Base-by-base conservation (phyloP, 345 rosid species). In the Sisymbrium altissimum region DNA sequence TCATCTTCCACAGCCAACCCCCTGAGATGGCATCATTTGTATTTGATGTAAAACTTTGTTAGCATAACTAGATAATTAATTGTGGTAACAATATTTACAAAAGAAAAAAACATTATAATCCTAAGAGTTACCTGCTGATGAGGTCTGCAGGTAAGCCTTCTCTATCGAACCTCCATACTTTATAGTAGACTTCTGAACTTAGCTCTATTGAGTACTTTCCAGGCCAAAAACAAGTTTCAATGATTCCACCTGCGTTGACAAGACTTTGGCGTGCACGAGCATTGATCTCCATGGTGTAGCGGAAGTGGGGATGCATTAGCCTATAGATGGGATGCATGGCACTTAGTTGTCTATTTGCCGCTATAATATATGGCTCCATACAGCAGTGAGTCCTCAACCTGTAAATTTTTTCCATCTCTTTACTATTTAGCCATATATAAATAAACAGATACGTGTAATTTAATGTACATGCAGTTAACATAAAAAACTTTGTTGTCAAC, bases 361-460 rank as follows among this genome's bases (percentile, higher is more conserved):
- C 89, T 59, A 87, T 87, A 66, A 89, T 85, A 44, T 76, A 89
- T 5, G 97, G 97, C 63, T 91, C 97, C 8, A 74, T 73, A 32
- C 81, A 80, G 10, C 85, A 81, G 46, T 91, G 95, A 70, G 92
- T 87, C 79, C 92, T 81, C 15, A 91, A 56, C 97, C 97, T 88
- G 66, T 70, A 55, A 33, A 29, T 17, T 29, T 52, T 25, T 1
- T 27, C 11, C 19, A 49, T 36, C 3, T 44, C 72, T 12, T 0
- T 32, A 13, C 41, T 8, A 17, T 39, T 68, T 54, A 68, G 64
- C 4, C 19, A n/a, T n/a, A n/a, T n/a, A 43, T 29, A 35, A 5
- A 30, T 30, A 30, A 17, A 25, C 27, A 30, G 27, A 41, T 54
- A 11, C 21, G 8, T 32, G 1, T 5, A 1, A 9, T 35, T 10